Base-by-base conservation (phyloP, 169 alveolate species). In the Cryptosporidium ubiquitum region DNA sequence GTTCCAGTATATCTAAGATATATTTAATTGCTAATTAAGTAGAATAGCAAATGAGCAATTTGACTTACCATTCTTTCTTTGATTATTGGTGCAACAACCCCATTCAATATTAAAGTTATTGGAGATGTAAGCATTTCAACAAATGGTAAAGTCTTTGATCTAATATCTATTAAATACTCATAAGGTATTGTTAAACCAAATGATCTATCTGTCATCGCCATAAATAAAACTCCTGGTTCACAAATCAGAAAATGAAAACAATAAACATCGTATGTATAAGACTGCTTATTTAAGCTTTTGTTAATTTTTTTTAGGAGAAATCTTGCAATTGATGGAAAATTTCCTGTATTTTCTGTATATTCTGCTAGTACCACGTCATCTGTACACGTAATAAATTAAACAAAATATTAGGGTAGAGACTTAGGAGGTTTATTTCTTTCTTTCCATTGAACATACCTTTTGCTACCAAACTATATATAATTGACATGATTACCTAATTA, bases 51-150 rank as follows among this genome's bases (percentile, higher is more conserved):
- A 23, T 6, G 3, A 20, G 37, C 40, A 0, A 6, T 52, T n/a
- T 55, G 16, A 74, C 86, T 55, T 74, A 74, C 86, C 86, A 74
- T 74, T 74, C 64, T 74, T 18, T 52, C 70, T 40, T 60, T 74
- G 29, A 74, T 26, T 60, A 74, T 74, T 5, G 86, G 86, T 3
- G 86, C 51, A n/a, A 74, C 33, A n/a, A 35, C 58, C 5, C 44
- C 60, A 57, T 74, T 74, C 37, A 74, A 57, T 35, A 52, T 42
- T 55, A 74, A 47, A 12, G 70, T 57, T 60, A 74, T 31, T 23
- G 86, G 71, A 57, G 9, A 16, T 4, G 31, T 55, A 23, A 58
- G 23, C 44, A 39, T 35, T 33, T 74, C 58, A n/a, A 57, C 58
- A 74, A 29, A 74, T 5, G 37, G 52, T 74, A 57, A 20, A 31